phyloP scores from a whole-genome alignment of 805 yeast genomes.

The Pichia californica region DNA sequence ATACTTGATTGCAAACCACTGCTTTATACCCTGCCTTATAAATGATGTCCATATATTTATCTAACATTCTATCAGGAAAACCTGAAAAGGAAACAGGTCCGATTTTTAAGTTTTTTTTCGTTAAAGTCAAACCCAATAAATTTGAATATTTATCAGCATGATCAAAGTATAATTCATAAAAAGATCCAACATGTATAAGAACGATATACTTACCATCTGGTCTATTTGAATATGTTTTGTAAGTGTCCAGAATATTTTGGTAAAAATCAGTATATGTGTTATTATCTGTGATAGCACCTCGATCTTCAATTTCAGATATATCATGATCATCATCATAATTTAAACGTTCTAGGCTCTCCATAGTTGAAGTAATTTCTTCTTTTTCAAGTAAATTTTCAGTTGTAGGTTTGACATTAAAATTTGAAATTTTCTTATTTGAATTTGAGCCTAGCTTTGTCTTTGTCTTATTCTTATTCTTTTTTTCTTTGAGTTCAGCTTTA shows the following conservation, averaged over 20 bases:
- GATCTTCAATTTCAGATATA: slow-evolving; percentile 1
- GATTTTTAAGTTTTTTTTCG: slow-evolving; percentile 42
- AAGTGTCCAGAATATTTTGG: slow-evolving; percentile 24
- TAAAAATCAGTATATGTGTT: slow-evolving; percentile 23
- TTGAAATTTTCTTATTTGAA: background rate
- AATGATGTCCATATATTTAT: slow-evolving; percentile 64
- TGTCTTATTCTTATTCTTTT: background rate
- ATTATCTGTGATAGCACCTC: slow-evolving; percentile 11
- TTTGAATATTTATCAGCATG: slow-evolving; percentile 76
- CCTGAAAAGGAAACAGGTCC: slow-evolving; percentile 79
- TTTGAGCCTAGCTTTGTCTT: background rate
- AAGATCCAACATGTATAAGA: slow-evolving; percentile 77
- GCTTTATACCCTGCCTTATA: slow-evolving; percentile 69
- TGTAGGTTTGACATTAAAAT: too few relatives aligned
- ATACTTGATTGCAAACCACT: slow-evolving; percentile 72
- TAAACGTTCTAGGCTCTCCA: background rate
- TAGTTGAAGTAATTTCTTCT: background rate
- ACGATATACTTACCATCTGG: slow-evolving; percentile 40
- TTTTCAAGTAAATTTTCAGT: too few relatives aligned
- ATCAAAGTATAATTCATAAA: slow-evolving; percentile 82
- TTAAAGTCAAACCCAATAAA: slow-evolving; percentile 62
- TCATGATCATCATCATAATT: background rate
- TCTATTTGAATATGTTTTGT: slow-evolving; percentile 19
- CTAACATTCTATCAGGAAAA: slow-evolving; percentile 68
- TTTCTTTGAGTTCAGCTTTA: background rate